Conservation (phyloP, 1,284 basidiomycete genomes). For the Ganoderma resinaceum region DNA sequence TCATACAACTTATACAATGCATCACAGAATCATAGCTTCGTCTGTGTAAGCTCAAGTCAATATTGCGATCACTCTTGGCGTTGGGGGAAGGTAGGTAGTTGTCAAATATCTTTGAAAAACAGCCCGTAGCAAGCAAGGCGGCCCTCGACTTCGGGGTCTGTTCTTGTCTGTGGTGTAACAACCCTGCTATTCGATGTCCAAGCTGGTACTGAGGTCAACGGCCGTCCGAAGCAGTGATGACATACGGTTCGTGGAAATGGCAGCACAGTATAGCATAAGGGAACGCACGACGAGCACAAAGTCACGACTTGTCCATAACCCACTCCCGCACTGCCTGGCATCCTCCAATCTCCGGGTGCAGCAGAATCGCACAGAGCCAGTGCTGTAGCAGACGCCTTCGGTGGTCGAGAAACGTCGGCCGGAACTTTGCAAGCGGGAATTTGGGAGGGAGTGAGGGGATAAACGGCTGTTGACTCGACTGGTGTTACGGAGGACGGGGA, state of each 20-base stretch:
- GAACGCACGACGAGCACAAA: not conserved
- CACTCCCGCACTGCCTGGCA: conserved; percentile 66
- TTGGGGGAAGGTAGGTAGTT: not conserved
- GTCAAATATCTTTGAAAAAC: not conserved
- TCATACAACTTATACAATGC: not conserved
- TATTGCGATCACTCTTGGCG: not conserved
- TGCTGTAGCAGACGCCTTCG: conserved; percentile 68
- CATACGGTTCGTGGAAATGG: not conserved
- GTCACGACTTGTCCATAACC: conserved; percentile 55
- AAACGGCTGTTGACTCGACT: conserved; percentile 53
- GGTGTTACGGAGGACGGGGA: not conserved
- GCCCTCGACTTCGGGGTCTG: too few species aligned
- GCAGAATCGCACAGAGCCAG: conserved; percentile 70
- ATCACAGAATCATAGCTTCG: not conserved
- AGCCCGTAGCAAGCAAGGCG: too few species aligned
- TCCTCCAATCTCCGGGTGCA: conserved; percentile 78
- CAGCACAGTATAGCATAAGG: not conserved
- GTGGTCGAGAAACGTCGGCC: conserved; percentile 74
- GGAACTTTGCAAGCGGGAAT: conserved; percentile 68
- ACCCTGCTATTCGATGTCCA: too few species aligned
- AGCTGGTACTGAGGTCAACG: too few species aligned
- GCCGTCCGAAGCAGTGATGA: too few species aligned
- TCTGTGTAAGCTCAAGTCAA: not conserved
- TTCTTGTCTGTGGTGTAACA: too few species aligned
- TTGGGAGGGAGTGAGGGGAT: conserved; percentile 76